Evolutionary conservation across 306 rosid species (phyloP), one percentile per base, ranked within the genome.

Genomic region (Quillaja saponaria): DNA sequence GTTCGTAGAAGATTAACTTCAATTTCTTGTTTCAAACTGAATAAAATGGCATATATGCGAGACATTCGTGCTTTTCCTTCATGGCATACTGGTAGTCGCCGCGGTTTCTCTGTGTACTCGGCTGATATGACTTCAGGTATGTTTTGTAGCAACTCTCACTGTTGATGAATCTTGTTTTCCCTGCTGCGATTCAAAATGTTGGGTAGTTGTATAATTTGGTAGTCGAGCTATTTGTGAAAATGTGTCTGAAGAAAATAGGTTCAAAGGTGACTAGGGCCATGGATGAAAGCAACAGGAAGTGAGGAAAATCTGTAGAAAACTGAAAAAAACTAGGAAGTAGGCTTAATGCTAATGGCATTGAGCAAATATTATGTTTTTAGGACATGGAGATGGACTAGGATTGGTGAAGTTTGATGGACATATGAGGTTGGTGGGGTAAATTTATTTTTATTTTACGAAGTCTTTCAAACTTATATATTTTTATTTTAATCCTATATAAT

Each of bases 1-100:
- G 69, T 76, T 13, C n/a, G n/a, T n/a, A 57, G 50, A 74, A 84
- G 77, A 69, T 9, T 69, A n/a, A 6, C 76, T 39, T 37, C 78
- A 58, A 21, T 47, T 34, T 50, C 61, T 58, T 58, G 48, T 58
- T 58, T 63, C 65, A 49, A 58, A 33, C 52, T 7, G 56, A 48
- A 11, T 13, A 51, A 14, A 31, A 62, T 17, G 13, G 8, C 74
- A 6, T 60, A 40, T 52, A 37, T 61, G 10, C 62, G 50, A 65
- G n/a, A 14, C 18, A 5, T 61, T 19, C 51, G 44, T 44, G 55
- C 61, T 34, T 31, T 54, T 13, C 60, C 62, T 59, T 71, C 5
- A 15, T 47, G 13, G 54, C 49, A 45, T 34, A 46, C 49, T 0
- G 28, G 16, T 18, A 10, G 40, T 48, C 33, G 58, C 58, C 71